Evolutionary conservation across 208 protist species (phyloP).

Genomic region (Acanthamoeba castellanii): DNA sequence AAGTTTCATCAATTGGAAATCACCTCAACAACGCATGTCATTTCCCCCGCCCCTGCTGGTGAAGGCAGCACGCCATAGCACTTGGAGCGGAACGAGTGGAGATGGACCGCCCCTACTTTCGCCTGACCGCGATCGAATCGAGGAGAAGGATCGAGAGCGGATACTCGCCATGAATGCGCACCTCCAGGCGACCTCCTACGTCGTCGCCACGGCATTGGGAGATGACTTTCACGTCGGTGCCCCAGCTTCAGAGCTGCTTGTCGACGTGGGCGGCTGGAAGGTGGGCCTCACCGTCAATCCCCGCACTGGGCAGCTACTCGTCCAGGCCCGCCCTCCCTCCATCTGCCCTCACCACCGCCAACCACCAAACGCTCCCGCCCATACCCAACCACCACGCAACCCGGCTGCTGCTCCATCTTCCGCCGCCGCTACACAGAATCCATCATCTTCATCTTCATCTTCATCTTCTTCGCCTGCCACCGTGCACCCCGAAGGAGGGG

Average conservation of each 20-base stretch:
- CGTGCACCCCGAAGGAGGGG: background rate
- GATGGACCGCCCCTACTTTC: constrained; percentile 9
- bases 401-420: background rate
- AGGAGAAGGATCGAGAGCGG: background rate
- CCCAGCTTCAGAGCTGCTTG: background rate
- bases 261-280: constrained; percentile 23
- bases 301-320: background rate
- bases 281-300: constrained; percentile 6
- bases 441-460: background rate
- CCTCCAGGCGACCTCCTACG: background rate
- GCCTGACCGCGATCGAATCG: constrained; percentile 6
- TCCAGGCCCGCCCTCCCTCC: constrained; percentile 6
- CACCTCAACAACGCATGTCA: background rate
- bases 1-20: background rate
- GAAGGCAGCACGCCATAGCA: constrained; percentile 1
- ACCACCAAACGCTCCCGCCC: background rate
- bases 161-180: background rate
- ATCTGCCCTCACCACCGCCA: background rate
- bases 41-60: background rate
- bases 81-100: background rate
- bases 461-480: background rate
- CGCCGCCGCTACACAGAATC: background rate
- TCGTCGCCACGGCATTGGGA: background rate
- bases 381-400: no score
- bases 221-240: background rate